Evolutionary conservation across 257 asterid genomes (phyloP), one percentile per base, ranked within the genome.

Genomic region (Mentha longifolia): DNA sequence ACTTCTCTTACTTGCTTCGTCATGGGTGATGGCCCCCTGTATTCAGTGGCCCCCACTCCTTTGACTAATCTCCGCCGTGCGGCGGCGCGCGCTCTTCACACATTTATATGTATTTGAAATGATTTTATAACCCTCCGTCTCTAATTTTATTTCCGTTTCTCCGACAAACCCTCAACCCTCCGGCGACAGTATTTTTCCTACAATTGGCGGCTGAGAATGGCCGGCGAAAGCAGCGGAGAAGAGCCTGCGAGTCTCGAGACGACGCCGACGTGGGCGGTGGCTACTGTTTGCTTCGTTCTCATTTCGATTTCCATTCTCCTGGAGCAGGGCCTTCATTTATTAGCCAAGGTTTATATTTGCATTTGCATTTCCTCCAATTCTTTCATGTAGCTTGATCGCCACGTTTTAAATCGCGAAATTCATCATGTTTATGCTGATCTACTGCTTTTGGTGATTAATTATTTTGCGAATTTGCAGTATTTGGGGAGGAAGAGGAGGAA

Each of bases 221-320:
- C 78, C 39, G 77, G 70, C 10, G 87, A 63, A 1, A 45, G 79
- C 11, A 66, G 52, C 67, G 80, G 64, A 6, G 86, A 58, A 9
- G 86, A 68, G 6, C 16, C 57, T 7, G 61, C 65, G 10, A 75
- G 83, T 42, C 85, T 88, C 7, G 87, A 79, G 71, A 31, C 17
- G 22, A 88, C 91, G 46, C 86, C 97, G 81, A 77, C 95, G 1
- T 90, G 90, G 93, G 95, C 97, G 28, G 88, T 88, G 76, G 95
- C 92, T 3, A 73, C 80, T 50, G 85, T 90, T 77, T 88, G 84
- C 42, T 86, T 85, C 84, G 35, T 80, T 73, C 54, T 90, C 70
- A 75, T 90, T 0, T 60, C 87, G 4, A 37, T 74, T 35, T 90
- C 96, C 65, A 56, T 90, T 71, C 76, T 88, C 28, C 80, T 90